phyloP scores from a whole-genome alignment of 352 stramenopile species.

The Pythium periplocum region DNA sequence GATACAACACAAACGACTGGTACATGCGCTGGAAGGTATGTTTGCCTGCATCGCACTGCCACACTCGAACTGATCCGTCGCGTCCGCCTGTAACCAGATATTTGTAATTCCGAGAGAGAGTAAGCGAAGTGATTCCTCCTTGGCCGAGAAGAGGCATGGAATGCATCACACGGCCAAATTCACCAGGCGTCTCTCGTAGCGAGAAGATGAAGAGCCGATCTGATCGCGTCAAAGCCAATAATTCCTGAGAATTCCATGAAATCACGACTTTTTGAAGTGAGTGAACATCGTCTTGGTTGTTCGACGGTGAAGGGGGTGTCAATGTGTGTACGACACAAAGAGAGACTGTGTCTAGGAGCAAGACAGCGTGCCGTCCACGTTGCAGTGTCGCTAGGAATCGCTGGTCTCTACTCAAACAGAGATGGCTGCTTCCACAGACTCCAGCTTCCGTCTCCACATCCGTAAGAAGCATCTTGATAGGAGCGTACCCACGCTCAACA shows the following conservation, averaged over 20 bases:
- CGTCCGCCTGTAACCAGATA: constrained; percentile 55
- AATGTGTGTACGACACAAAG: constrained; percentile 27
- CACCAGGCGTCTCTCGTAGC: constrained; percentile 10
- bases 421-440: background rate
- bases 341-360: constrained; percentile 17
- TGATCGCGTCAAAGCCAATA: constrained; percentile 40
- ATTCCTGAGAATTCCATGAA: constrained; percentile 36
- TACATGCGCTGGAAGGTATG: constrained; percentile 43
- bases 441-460: constrained; percentile 17
- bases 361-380: constrained; percentile 8
- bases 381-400: constrained; percentile 22
- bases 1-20: constrained; percentile 44
- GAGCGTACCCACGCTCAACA: constrained; percentile 32
- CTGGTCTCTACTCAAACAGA: constrained; percentile 19
- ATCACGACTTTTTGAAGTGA: constrained; percentile 41
- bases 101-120: constrained; percentile 50
- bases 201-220: constrained; percentile 60
- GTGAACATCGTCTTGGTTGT: constrained; percentile 3
- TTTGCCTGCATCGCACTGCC: constrained; percentile 49
- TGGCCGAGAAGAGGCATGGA: constrained; percentile 52
- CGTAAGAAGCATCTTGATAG: constrained; percentile 64
- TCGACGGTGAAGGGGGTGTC: constrained; percentile 21
- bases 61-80: constrained; percentile 56
- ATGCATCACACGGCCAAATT: constrained; percentile 28
- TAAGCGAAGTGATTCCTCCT: constrained; percentile 38